Evolutionary conservation across 2,329 filamentous ascomycete genomes (phyloP).

Genomic region (Colletotrichum endophyticum): DNA sequence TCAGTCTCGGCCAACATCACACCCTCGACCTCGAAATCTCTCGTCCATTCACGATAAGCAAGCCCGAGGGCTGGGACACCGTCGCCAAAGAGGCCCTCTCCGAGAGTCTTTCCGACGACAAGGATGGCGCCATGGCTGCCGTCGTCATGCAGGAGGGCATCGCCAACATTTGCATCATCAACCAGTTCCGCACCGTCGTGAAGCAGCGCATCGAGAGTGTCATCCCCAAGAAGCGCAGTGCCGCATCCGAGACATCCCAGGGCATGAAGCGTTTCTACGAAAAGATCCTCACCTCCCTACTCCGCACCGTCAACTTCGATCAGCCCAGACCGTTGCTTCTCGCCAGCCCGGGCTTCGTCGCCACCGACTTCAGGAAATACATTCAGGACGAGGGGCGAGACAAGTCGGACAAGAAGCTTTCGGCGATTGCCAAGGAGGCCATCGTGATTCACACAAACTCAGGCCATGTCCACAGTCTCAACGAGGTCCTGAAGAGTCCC

Average conservation of each 20-base stretch:
- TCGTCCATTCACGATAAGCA: constrained; percentile 86
- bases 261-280: constrained; percentile 81
- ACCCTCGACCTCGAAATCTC: constrained; percentile 84
- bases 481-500: constrained; percentile 83
- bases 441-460: constrained; percentile 84
- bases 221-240: constrained; percentile 71
- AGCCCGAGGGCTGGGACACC: constrained; percentile 82
- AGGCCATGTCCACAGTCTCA: constrained; percentile 84
- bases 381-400: constrained; percentile 64
- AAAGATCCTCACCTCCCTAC: constrained; percentile 75
- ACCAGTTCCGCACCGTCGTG: constrained; percentile 78
- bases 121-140: constrained; percentile 83
- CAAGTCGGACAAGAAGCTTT: constrained; percentile 71
- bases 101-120: constrained; percentile 80
- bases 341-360: constrained; percentile 89
- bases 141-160: constrained; percentile 92
- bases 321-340: constrained; percentile 76
- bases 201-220: constrained; percentile 72
- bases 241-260: constrained; percentile 69
- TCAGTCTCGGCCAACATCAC: constrained; percentile 61
- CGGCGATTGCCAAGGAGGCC: constrained; percentile 63
- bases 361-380: constrained; percentile 79
- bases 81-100: constrained; percentile 79
- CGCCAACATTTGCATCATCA: constrained; percentile 84
- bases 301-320: constrained; percentile 78